Base-by-base conservation (phyloP, 768 basidiomycete species). In the Sporobolomyces phaffii region DNA sequence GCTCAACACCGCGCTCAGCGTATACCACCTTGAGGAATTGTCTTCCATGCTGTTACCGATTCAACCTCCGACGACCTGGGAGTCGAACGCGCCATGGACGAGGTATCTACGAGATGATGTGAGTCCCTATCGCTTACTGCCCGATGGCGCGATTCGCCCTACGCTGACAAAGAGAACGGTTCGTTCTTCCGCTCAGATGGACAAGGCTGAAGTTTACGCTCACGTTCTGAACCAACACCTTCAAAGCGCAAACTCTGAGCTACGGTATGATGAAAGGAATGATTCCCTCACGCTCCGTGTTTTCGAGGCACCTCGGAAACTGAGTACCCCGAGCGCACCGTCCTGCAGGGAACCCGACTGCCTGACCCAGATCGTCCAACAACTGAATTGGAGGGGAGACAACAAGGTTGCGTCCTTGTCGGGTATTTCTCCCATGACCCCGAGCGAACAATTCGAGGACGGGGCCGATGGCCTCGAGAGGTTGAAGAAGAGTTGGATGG, bases 371-470 rank as follows among this genome's bases (percentile, higher is more conserved):
- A 31, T 71, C 13, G 43, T 61, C 17, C 43, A 44, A 34, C 70
- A 64, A 29, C 65, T 71, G n/a, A 71, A 64, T 53, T 71, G 65
- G 65, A 57, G 70, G 18, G 65, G 65, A n/a, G 47, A 56, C 34
- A 67, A 60, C 62, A 67, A 67, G 48, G 3, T 58, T 45, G 53
- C 47, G 28, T 20, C 38, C 26, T 36, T 64, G 3, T 50, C 38
- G 5, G 54, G 54, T 13, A 20, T 51, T 9, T 29, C 62, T 6
- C 62, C 62, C 8, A 33, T 64, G 2, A 14, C 11, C 17, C 48
- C 62, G 5, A 34, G 38, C 2, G 38, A 50, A 9, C 38, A 38
- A 2, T 43, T 18, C 31, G 51, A 15, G n/a, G 1, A 13, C 1
- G 54, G 54, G 11, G 22, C 18, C 24, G 62, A 31, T 2, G 62